Conservation (phyloP, 2,329 filamentous ascomycete genomes). For the Pochonia chlamydosporia region DNA sequence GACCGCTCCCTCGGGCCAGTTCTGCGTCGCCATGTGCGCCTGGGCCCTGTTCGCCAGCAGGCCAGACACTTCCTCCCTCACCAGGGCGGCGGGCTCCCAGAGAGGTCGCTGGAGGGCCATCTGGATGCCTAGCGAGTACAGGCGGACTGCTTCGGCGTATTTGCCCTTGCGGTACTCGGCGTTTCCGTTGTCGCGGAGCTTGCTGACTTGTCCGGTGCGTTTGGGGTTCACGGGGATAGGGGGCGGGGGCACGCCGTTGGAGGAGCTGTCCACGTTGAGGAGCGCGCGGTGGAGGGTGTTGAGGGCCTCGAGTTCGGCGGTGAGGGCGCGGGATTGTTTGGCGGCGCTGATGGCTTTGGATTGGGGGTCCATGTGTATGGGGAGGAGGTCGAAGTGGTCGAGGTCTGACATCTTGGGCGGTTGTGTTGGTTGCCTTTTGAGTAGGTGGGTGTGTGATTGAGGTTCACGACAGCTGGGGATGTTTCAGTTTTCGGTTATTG, state of each 20-base stretch:
- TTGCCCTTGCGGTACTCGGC: constrained; percentile 71
- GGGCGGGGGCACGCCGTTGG: constrained; percentile 68
- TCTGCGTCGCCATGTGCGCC: constrained; percentile 75
- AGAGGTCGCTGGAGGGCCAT: constrained; percentile 78
- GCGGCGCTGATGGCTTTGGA: constrained; percentile 64
- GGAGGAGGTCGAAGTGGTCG: constrained; percentile 76
- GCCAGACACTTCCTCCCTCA: constrained; percentile 75
- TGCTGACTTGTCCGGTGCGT: constrained; percentile 78
- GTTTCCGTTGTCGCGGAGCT: constrained; percentile 87
- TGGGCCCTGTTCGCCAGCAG: constrained; percentile 86
- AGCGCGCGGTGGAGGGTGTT: constrained; percentile 75
- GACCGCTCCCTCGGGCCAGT: constrained; percentile 79
- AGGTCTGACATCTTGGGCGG: constrained; percentile 44
- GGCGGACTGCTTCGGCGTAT: constrained; percentile 67
- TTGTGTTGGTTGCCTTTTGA: neutral
- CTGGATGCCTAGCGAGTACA: constrained; percentile 81
- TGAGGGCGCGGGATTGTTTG: constrained; percentile 43
- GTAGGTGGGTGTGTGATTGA: neutral
- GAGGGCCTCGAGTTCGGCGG: constrained; percentile 63
- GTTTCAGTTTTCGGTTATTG: too few relatives aligned
- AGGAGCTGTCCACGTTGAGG: constrained; percentile 47
- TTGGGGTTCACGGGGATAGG: constrained; percentile 91
- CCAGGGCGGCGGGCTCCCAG: constrained; percentile 83
- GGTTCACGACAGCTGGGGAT: too few relatives aligned
- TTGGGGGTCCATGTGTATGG: constrained; percentile 73